Base-by-base conservation (phyloP, 2,329 filamentous ascomycete species). In the Pseudogymnoascus sp. region DNA sequence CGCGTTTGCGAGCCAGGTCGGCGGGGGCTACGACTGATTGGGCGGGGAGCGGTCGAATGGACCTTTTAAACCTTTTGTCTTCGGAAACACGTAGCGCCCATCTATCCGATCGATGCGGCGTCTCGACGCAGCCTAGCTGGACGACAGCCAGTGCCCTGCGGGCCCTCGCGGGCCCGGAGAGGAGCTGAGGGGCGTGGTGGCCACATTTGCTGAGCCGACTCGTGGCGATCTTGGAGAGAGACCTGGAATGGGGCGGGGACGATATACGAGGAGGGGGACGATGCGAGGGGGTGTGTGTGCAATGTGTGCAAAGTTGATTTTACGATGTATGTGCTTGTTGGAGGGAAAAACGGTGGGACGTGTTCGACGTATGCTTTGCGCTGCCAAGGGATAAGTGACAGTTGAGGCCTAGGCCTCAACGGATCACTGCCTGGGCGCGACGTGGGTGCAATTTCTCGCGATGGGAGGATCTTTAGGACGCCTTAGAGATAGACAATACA, bases 1-100 rank as follows among this genome's bases (percentile, higher is more conserved):
- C 61, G 93, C 93, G 59, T 99, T 97, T 78, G 93, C 93, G 66
- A 97, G 92, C 78, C 95, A 97, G 77, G 87, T 97, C 69, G 92
- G 91, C 61, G 72, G 72, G 65, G 72, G 72, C 64, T 75, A 73
- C 65, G 73, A 75, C 68, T 75, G 73, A 75, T 74, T 64, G 63
- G 67, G 59, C 33, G 59, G 59, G 19, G 33, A 60, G 37, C 33
- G 59, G 33, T 60, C 59, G 59, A 38, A 60, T 60, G 59, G 59
- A 42, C 59, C 59, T 38, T 42, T 29, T 40, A 38, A 38, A 60
- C 33, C 33, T 42, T 60, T 60, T 38, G 37, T 60, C 59, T 60
- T 60, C 59, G 59, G 59, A 60, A 60, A 60, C 59, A 60, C 50
- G 50, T 56, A 56, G 50, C 59, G 40, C 59, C 37, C 59, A 60